Evolutionary conservation across 1,284 basidiomycete species (phyloP).

Genomic region (Porodaedalea pini): DNA sequence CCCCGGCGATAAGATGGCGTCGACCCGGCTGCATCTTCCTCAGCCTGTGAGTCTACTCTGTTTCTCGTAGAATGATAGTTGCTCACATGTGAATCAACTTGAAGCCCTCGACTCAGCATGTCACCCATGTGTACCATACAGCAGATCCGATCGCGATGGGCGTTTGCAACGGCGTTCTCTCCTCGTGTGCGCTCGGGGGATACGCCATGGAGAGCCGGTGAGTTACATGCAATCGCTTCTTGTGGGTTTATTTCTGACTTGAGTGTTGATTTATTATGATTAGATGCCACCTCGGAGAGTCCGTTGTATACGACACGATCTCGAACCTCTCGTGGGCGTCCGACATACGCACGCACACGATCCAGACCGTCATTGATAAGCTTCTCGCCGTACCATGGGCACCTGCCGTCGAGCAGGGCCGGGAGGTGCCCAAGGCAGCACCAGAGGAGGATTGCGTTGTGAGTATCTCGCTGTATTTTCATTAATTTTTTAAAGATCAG

Average conservation of each 20-base stretch:
- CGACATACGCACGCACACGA: slow-evolving; percentile 79
- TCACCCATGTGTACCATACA: slow-evolving; percentile 83
- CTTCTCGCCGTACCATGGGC: slow-evolving; percentile 76
- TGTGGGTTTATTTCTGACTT: slow-evolving; percentile 21
- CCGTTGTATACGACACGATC: slow-evolving; percentile 89
- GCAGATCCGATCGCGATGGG: slow-evolving; percentile 87
- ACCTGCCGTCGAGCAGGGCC: slow-evolving; percentile 50
- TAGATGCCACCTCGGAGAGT: slow-evolving; percentile 80
- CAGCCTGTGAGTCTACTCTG: slow-evolving; percentile 49
- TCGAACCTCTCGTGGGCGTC: slow-evolving; percentile 80
- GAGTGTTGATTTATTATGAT: background rate
- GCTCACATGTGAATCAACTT: background rate
- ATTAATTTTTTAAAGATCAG: background rate
- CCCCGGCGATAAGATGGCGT: slow-evolving; percentile 87
- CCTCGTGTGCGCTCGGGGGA: slow-evolving; percentile 68
- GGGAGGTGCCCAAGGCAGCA: slow-evolving; percentile 54
- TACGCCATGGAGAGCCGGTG: slow-evolving; percentile 77
- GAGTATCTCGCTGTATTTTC: slow-evolving; percentile 28
- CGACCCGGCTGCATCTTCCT: slow-evolving; percentile 85
- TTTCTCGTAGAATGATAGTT: background rate
- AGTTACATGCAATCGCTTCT: slow-evolving; percentile 23
- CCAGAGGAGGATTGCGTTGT: slow-evolving; percentile 63
- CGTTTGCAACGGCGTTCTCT: slow-evolving; percentile 73
- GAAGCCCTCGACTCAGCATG: slow-evolving; percentile 67
- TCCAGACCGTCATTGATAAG: slow-evolving; percentile 78